Percentiles rank a stretch among this genome's conserved stretches.
phyloP scores from a whole-genome alignment of 2,329 filamentous ascomycete species.

The Colletotrichum nymphaeae region DNA sequence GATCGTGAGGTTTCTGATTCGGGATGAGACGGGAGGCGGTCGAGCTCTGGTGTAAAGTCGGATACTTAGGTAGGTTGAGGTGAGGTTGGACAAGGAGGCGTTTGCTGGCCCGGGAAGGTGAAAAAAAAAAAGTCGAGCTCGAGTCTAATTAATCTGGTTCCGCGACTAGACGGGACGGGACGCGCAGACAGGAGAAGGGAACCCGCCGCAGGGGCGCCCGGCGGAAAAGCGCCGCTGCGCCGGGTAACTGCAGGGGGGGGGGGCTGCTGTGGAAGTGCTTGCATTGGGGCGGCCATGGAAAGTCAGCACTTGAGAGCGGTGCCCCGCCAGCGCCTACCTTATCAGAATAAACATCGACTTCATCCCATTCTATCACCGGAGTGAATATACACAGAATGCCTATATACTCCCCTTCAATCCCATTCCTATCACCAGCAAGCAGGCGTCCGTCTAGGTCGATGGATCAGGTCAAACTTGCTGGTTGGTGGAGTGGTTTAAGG shows the following conservation, averaged over 20 bases:
- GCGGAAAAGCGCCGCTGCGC: slow-evolving; percentile 18
- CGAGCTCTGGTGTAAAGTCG: not conserved
- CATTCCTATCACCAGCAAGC: too few species aligned
- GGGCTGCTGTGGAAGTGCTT: not conserved
- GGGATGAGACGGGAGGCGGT: not conserved
- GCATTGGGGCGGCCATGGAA: not conserved
- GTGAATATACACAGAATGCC: too few species aligned
- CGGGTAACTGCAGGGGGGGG: slow-evolving; percentile 6
- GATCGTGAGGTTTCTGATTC: slow-evolving; percentile 16
- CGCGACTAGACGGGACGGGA: slow-evolving; percentile 21
- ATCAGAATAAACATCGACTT: not conserved
- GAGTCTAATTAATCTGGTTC: slow-evolving; percentile 11
- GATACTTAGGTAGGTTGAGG: not conserved
- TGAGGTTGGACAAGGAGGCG: not conserved
- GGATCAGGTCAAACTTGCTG: too few species aligned
- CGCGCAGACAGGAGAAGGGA: slow-evolving; percentile 10
- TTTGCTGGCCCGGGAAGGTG: not conserved
- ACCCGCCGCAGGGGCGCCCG: not conserved
- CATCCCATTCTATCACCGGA: not conserved
- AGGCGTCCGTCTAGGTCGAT: too few species aligned
- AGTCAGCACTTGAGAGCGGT: not conserved
- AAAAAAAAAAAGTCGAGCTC: slow-evolving; percentile 13
- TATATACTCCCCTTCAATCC: too few species aligned
- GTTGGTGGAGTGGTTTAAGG: too few species aligned
- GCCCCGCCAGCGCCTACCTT: too few species aligned